These are phyloP conservation scores for Harringtonia aguacate DNA, from an alignment of 2,329 filamentous ascomycete species.

Conservation along the genomic window DNA sequence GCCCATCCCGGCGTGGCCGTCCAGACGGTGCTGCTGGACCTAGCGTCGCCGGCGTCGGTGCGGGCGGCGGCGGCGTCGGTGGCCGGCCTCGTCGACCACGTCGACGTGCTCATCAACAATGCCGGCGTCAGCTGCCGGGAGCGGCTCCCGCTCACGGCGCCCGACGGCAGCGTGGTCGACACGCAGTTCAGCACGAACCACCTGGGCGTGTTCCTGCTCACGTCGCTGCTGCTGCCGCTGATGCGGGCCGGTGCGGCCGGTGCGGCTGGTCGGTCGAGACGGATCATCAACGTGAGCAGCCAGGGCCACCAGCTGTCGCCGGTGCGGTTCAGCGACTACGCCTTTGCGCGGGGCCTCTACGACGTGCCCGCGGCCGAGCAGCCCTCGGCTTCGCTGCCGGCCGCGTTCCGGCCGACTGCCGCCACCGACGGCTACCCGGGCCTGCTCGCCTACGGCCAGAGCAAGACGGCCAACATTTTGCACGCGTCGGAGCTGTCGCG, in stretches of 20 bases:
- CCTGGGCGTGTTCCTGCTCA: slow-evolving; percentile 35
- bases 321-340: slow-evolving; percentile 30
- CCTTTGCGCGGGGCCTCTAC: slow-evolving; percentile 25
- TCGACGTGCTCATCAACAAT: slow-evolving; percentile 34
- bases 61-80: slow-evolving; percentile 20
- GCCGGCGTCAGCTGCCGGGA: slow-evolving; percentile 24
- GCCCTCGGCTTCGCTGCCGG: slow-evolving; percentile 4
- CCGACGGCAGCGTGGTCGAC: slow-evolving; percentile 20
- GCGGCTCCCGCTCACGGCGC: slow-evolving; percentile 19
- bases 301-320: slow-evolving; percentile 25
- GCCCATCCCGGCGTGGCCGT: slow-evolving; percentile 13
- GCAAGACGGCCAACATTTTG: slow-evolving; percentile 36
- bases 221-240: slow-evolving; percentile 31
- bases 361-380: slow-evolving; percentile 18
- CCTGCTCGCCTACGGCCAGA: slow-evolving; percentile 34
- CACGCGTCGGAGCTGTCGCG: slow-evolving; percentile 24
- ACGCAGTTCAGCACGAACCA: slow-evolving; percentile 25
- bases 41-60: slow-evolving; percentile 22
- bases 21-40: slow-evolving; percentile 20
- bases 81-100: slow-evolving; percentile 11
- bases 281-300: slow-evolving; percentile 27
- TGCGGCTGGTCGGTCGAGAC: background rate
- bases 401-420: background rate
- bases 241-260: slow-evolving; percentile 22
- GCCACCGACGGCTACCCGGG: slow-evolving; percentile 14